Evolutionary conservation across 495 filamentous ascomycete species (phyloP).

Genomic region (Aspergillus mulundensis): DNA sequence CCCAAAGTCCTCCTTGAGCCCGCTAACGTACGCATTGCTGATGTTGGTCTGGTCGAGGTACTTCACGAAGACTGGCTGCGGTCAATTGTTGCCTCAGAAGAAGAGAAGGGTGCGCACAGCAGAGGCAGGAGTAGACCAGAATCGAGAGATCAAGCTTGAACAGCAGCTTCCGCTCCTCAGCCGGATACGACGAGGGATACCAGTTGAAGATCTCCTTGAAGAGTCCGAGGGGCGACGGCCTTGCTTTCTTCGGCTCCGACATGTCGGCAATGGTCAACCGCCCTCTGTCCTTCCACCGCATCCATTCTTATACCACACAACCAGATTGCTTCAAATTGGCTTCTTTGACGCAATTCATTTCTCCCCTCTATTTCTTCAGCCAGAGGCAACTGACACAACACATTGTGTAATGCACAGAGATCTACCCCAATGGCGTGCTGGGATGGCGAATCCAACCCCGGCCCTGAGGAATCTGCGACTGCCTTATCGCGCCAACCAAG

Average conservation of each 20-base stretch:
- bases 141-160: constrained; percentile 33
- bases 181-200: constrained; percentile 42
- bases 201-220: constrained; percentile 48
- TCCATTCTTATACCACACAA: not conserved
- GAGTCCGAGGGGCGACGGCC: constrained; percentile 22
- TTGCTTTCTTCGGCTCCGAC: not conserved
- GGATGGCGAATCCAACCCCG: not conserved
- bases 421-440: not conserved
- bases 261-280: not conserved
- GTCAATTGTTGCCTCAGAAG: constrained; percentile 1
- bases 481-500: constrained; percentile 1
- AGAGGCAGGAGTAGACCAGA: constrained; percentile 35
- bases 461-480: not conserved
- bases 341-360: not conserved
- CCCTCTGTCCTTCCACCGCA: not conserved
- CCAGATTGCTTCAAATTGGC: not conserved
- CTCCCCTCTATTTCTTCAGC: not conserved
- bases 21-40: constrained; percentile 51
- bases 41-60: constrained; percentile 45
- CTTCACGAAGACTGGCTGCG: constrained; percentile 30
- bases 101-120: constrained; percentile 26
- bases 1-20: constrained; percentile 56
- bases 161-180: constrained; percentile 38
- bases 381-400: not conserved
- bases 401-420: not conserved